Percentiles rank a stretch among this genome's conserved stretches.
Evolutionary conservation across 768 basidiomycete species (phyloP).

Genomic region (Kwoniella sp.): DNA sequence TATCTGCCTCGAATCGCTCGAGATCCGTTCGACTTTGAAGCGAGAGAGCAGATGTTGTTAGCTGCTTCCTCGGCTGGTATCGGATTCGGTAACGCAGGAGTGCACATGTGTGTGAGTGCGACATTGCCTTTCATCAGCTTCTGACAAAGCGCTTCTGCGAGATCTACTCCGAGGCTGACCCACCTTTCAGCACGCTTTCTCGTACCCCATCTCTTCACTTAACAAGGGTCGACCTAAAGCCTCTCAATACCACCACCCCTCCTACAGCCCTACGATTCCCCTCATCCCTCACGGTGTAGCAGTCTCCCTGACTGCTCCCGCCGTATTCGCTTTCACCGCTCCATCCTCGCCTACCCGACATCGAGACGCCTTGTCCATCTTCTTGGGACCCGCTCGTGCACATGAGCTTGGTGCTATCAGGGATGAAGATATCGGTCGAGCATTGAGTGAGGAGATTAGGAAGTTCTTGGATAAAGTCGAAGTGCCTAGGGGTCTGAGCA

Average conservation of each 20-base stretch:
- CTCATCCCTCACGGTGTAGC: constrained; percentile 94
- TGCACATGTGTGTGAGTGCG: constrained; percentile 59
- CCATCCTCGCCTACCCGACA: constrained; percentile 90
- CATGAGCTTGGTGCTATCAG: constrained; percentile 69
- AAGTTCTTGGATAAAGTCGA: constrained; percentile 45
- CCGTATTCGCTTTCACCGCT: constrained; percentile 92
- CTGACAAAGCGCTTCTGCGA: too few relatives aligned
- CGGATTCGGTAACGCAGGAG: constrained; percentile 60
- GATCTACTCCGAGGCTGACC: background rate
- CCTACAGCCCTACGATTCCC: constrained; percentile 79
- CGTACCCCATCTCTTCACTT: constrained; percentile 54
- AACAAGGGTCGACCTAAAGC: constrained; percentile 88
- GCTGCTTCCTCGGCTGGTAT: constrained; percentile 94
- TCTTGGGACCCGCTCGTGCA: constrained; percentile 57
- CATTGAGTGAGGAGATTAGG: constrained; percentile 43
- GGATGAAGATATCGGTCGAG: constrained; percentile 72
- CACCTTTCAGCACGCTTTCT: constrained; percentile 44
- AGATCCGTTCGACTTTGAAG: constrained; percentile 72
- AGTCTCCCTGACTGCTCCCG: constrained; percentile 30
- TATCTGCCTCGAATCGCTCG: constrained; percentile 84
- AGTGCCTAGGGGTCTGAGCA: constrained; percentile 46
- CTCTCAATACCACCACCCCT: constrained; percentile 74
- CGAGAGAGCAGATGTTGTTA: constrained; percentile 88
- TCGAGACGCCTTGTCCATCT: constrained; percentile 82
- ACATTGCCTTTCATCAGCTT: too few relatives aligned